Percentiles rank a stretch among this genome's conserved stretches.
Conservation (phyloP, 176 grass and related monocot genomes). For the Phragmites australis region DNA sequence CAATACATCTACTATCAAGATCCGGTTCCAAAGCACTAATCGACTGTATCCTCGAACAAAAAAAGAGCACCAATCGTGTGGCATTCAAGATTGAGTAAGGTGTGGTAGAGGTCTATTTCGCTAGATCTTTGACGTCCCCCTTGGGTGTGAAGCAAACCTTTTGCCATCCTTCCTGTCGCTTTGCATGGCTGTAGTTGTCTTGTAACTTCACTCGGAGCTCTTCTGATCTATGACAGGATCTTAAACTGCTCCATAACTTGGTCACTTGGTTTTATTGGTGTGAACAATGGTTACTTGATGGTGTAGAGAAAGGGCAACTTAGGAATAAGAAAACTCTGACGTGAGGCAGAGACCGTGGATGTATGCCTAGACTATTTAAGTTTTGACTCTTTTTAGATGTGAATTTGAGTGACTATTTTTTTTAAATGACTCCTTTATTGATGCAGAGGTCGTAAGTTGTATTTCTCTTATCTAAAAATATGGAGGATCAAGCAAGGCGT, state of each 20-base stretch:
- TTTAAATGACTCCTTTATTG: no score
- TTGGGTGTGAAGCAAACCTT: slow-evolving; percentile 21
- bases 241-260: neutral
- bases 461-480: no score
- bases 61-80: neutral
- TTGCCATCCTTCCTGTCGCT: neutral
- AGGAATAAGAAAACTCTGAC: no score
- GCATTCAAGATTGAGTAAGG: neutral
- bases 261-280: neutral
- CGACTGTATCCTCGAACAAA: neutral
- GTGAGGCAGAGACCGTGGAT: no score
- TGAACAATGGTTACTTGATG: neutral
- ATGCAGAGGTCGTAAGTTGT: no score
- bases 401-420: no score
- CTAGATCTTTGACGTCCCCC: neutral
- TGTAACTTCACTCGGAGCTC: neutral
- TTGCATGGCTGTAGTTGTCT: neutral
- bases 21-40: neutral
- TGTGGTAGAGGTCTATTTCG: neutral
- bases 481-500: neutral
- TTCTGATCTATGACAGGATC: neutral
- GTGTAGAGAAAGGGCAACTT: no score
- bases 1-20: no score
- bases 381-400: no score
- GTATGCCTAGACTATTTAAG: no score